A percentile compares a stretch with the other conserved stretches of the same genome.
Evolutionary conservation across 306 rosid species (phyloP).

Genomic region (Ochetophila trinervis): DNA sequence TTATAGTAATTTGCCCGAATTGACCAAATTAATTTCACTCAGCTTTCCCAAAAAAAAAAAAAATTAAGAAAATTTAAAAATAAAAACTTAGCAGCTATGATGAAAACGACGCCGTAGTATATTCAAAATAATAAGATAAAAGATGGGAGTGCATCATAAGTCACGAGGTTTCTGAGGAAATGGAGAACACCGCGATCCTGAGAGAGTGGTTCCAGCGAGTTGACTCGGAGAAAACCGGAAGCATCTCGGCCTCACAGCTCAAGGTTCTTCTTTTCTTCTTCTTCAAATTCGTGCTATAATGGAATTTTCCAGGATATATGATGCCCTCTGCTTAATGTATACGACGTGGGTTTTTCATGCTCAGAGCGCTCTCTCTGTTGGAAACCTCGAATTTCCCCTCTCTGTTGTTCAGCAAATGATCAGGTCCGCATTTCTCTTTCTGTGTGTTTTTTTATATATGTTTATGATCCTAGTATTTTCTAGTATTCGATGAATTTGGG

Average conservation of each 20-base stretch:
- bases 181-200: conserved; percentile 54
- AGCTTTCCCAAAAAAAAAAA: too few relatives aligned
- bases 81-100: too few relatives aligned
- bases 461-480: neutral
- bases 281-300: neutral
- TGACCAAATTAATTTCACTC: too few relatives aligned
- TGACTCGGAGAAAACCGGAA: conserved; percentile 65
- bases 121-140: too few relatives aligned
- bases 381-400: conserved; percentile 78
- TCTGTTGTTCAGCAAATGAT: conserved; percentile 89
- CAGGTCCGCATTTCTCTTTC: conserved; percentile 34
- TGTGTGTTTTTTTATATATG: neutral
- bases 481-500: neutral
- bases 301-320: neutral
- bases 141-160: neutral
- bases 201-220: conserved; percentile 84
- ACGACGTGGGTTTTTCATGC: neutral
- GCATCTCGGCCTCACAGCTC: conserved; percentile 64
- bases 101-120: too few relatives aligned
- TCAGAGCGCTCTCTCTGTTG: conserved; percentile 72
- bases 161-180: conserved; percentile 5
- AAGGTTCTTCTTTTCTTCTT: conserved; percentile 40
- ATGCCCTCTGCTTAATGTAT: neutral
- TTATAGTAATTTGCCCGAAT: too few relatives aligned
- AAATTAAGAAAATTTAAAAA: too few relatives aligned